Conservation (phyloP, 2,329 filamentous ascomycete species). For the Colletotrichum agaves region DNA sequence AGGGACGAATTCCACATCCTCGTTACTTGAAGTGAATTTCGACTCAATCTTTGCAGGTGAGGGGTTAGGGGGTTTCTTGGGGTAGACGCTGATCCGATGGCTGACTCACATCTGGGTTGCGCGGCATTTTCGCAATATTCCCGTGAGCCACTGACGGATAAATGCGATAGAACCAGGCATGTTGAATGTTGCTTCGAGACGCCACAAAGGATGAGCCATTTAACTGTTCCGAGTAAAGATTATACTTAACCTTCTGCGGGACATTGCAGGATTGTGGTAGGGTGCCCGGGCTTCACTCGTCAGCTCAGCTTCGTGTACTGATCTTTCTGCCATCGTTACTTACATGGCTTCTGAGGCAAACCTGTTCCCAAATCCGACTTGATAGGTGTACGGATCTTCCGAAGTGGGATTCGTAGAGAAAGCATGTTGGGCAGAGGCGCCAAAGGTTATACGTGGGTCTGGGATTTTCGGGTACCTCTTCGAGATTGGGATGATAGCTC, state of each 20-base stretch:
- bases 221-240: constrained; percentile 59
- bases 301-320: background rate
- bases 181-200: constrained; percentile 26
- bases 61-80: background rate
- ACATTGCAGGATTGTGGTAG: constrained; percentile 46
- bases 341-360: constrained; percentile 42
- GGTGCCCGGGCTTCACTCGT: constrained; percentile 30
- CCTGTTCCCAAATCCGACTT: constrained; percentile 41
- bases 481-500: constrained; percentile 23
- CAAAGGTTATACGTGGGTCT: constrained; percentile 5
- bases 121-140: constrained; percentile 22
- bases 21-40: constrained; percentile 53
- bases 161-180: constrained; percentile 48
- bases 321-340: background rate
- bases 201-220: constrained; percentile 53
- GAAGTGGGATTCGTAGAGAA: constrained; percentile 31
- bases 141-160: constrained; percentile 44
- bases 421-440: constrained; percentile 35
- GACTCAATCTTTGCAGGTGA: constrained; percentile 39
- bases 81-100: background rate
- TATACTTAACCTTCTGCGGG: constrained; percentile 55
- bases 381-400: constrained; percentile 40
- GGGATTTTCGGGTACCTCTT: constrained; percentile 10
- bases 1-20: constrained; percentile 51
- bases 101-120: constrained; percentile 32